These are phyloP conservation scores for Triticum timopheevii DNA, from an alignment of 176 grass and related monocot species.

Conservation along the genomic window DNA sequence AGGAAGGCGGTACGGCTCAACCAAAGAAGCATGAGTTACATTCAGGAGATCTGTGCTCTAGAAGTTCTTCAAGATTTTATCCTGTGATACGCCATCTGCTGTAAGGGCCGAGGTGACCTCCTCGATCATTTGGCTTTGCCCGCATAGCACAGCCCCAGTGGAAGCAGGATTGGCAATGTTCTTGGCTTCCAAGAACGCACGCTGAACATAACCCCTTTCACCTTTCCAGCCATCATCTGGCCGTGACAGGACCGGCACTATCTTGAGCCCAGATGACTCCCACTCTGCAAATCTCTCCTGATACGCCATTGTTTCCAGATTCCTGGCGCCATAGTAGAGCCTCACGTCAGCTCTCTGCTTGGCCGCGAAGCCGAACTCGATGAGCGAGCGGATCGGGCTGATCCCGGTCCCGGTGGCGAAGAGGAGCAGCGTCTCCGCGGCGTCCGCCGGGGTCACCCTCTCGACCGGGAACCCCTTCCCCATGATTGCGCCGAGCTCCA, in stretches of 20 bases:
- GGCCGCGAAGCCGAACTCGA: conserved; percentile 72
- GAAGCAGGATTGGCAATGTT: conserved; percentile 53
- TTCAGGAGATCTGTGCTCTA: conserved; percentile 10
- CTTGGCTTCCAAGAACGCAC: conserved; percentile 65
- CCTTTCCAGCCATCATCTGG: conserved; percentile 79
- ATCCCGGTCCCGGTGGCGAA: conserved; percentile 92
- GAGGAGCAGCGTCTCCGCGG: conserved; percentile 52
- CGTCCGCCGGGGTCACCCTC: conserved; percentile 46
- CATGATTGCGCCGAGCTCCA: conserved; percentile 78
- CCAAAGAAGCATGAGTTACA: background rate
- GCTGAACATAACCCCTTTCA: conserved; percentile 71
- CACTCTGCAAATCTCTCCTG: conserved; percentile 76
- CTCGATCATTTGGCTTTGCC: conserved; percentile 72
- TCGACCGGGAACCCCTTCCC: conserved; percentile 73
- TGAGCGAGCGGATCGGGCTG: conserved; percentile 77
- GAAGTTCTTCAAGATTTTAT: conserved; percentile 81
- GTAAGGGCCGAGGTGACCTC: conserved; percentile 57
- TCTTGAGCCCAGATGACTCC: conserved; percentile 65
- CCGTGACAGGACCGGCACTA: conserved; percentile 71
- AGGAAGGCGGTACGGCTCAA: background rate
- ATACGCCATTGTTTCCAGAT: conserved; percentile 71
- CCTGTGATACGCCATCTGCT: conserved; percentile 63
- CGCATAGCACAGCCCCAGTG: conserved; percentile 74
- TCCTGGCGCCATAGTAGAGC: conserved; percentile 92
- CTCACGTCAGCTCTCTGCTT: conserved; percentile 78